Conservation (phyloP, 495 filamentous ascomycete genomes). For the Wilcoxina mikolae region DNA sequence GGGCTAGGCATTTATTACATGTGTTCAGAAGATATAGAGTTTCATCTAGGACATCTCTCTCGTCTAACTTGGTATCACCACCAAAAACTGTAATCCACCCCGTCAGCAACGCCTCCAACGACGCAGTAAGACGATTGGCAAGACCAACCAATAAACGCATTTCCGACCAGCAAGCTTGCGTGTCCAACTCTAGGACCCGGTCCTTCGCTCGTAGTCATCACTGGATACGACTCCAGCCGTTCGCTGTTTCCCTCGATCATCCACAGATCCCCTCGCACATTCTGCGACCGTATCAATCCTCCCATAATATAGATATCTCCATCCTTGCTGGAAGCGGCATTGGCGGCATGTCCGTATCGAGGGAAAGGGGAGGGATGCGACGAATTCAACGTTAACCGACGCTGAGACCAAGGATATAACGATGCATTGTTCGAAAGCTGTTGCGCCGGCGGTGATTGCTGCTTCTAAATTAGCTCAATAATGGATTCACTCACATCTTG, state of each 20-base stretch:
- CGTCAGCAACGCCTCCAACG: conserved; percentile 5
- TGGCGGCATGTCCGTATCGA: conserved; percentile 92
- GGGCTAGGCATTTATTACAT: conserved; percentile 39
- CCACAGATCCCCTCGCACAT: conserved; percentile 94
- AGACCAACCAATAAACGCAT: conserved; percentile 70
- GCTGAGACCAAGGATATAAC: conserved; percentile 93
- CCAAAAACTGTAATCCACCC: conserved; percentile 53
- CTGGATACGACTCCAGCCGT: conserved; percentile 79
- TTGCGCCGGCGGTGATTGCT: conserved; percentile 18
- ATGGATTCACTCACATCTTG: conserved; percentile 5
- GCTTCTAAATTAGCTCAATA: conserved; percentile 21
- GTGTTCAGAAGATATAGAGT: conserved; percentile 95
- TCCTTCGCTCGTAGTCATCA: conserved; percentile 81
- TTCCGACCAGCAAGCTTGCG: conserved; percentile 84
- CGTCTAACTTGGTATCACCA: conserved; percentile 93
- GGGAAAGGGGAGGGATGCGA: conserved; percentile 81
- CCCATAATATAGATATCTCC: conserved; percentile 98
- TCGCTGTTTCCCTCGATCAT: conserved; percentile 77
- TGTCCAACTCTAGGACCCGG: conserved; percentile 94
- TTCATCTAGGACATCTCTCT: conserved; percentile 79
- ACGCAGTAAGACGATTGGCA: not conserved
- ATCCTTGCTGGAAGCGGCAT: conserved; percentile 82
- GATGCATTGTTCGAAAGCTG: conserved; percentile 28
- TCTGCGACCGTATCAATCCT: conserved; percentile 81
- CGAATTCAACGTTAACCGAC: conserved; percentile 68